Percentiles rank a stretch among this genome's conserved stretches.
Conservation (phyloP, 2,329 filamentous ascomycete genomes). For the Colletotrichum costaricense region DNA sequence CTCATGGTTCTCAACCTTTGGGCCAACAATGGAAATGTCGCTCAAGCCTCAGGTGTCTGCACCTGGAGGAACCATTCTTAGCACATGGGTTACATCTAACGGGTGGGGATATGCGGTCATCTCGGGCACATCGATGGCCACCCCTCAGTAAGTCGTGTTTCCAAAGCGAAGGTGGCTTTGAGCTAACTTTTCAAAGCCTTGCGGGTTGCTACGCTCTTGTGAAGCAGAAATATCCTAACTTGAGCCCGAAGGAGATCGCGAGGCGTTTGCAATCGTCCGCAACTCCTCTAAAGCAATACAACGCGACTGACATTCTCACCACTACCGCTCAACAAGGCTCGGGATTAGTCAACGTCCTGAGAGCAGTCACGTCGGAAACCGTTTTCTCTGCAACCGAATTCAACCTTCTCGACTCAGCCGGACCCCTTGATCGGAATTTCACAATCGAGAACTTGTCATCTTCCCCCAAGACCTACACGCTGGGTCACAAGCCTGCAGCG, state of each 20-base stretch:
- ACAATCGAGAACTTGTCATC: slow-evolving; percentile 23
- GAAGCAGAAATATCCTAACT: slow-evolving; percentile 12
- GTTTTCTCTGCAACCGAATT: slow-evolving; percentile 20
- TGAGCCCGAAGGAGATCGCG: slow-evolving; percentile 13
- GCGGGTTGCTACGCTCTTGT: slow-evolving; percentile 25
- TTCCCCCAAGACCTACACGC: slow-evolving; percentile 13
- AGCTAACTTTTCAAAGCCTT: not conserved
- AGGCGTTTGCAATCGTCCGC: slow-evolving; percentile 22
- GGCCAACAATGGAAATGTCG: slow-evolving; percentile 32
- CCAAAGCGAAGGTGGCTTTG: no score
- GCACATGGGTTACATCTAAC: slow-evolving; percentile 29
- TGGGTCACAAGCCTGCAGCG: slow-evolving; percentile 18
- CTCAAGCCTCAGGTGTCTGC: slow-evolving; percentile 25
- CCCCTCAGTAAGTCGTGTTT: slow-evolving; percentile 16
- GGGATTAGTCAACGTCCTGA: slow-evolving; percentile 19
- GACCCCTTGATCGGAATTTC: slow-evolving; percentile 3
- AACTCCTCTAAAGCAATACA: slow-evolving; percentile 7
- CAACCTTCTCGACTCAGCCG: slow-evolving; percentile 15
- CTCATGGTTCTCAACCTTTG: slow-evolving; percentile 20
- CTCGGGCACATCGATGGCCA: slow-evolving; percentile 30
- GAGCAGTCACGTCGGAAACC: slow-evolving; percentile 8
- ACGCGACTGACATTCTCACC: slow-evolving; percentile 3
- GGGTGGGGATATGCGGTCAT: slow-evolving; percentile 30
- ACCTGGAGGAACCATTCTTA: slow-evolving; percentile 26
- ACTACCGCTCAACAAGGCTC: slow-evolving; percentile 24